A percentile compares a stretch with the other conserved stretches of the same genome.
These are phyloP conservation scores for Alternaria sp. DNA, from an alignment of 2,329 filamentous ascomycete genomes.

Conservation along the genomic window DNA sequence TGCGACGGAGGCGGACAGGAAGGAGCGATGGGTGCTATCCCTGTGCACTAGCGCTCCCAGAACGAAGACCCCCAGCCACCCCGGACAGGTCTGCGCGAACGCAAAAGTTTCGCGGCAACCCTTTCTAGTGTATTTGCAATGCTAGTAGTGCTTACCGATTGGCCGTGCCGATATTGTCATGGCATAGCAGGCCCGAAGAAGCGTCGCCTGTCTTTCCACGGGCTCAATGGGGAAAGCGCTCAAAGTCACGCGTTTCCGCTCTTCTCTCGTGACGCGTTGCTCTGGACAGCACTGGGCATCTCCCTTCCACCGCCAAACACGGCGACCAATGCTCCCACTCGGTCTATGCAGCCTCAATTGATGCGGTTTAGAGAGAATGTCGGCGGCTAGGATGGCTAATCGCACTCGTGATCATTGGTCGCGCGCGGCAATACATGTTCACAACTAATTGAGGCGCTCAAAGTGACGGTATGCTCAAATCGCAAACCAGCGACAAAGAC, in stretches of 20 bases:
- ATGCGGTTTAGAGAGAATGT: neutral
- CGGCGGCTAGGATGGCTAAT: neutral
- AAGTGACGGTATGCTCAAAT: neutral
- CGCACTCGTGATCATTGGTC: neutral
- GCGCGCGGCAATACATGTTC: neutral
- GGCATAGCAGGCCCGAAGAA: conserved; percentile 12
- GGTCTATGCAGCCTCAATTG: neutral
- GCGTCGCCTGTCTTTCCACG: conserved; percentile 6
- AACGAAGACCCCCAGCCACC: conserved; percentile 12
- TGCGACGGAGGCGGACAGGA: conserved; percentile 18
- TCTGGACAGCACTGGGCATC: neutral
- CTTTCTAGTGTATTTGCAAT: conserved; percentile 1
- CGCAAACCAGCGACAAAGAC: neutral
- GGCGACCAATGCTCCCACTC: neutral
- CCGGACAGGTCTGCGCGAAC: conserved; percentile 15
- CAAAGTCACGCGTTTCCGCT: conserved; percentile 14
- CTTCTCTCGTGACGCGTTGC: conserved; percentile 6
- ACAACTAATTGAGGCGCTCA: neutral
- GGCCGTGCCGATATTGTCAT: conserved; percentile 9
- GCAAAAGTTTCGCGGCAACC: conserved; percentile 6
- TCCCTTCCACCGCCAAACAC: neutral
- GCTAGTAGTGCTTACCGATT: conserved; percentile 16
- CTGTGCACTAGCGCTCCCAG: conserved; percentile 18
- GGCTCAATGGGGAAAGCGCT: conserved; percentile 2
- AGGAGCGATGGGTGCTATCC: conserved; percentile 20